These are phyloP conservation scores for Aureobasidium sp. DNA, from an alignment of 2,329 filamentous ascomycete genomes.

Conservation along the genomic window DNA sequence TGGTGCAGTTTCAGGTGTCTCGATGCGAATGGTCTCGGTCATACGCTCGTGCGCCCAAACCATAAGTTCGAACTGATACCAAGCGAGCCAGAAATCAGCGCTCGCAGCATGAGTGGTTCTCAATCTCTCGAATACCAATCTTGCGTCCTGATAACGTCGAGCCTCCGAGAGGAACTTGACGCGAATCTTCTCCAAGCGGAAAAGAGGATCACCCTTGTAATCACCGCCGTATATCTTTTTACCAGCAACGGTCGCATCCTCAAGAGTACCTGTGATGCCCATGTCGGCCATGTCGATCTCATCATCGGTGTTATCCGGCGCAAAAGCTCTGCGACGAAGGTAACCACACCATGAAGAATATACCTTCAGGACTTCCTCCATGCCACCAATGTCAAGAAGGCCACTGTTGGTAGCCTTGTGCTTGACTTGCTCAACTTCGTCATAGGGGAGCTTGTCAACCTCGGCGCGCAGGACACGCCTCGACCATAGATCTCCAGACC, in stretches of 20 bases:
- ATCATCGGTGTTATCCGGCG: conserved; percentile 77
- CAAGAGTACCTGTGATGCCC: conserved; percentile 85
- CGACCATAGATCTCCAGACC: conserved; percentile 93
- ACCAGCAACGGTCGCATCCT: conserved; percentile 83
- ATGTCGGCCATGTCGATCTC: conserved; percentile 90
- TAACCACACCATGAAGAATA: conserved; percentile 97
- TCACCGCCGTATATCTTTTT: conserved; percentile 79
- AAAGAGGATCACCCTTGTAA: conserved; percentile 89
- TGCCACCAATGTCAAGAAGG: conserved; percentile 84
- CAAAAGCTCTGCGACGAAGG: conserved; percentile 85
- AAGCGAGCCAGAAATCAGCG: conserved; percentile 94
- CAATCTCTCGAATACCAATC: conserved; percentile 58
- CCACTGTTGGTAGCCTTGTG: conserved; percentile 90
- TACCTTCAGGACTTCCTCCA: conserved; percentile 90
- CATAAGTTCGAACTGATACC: conserved; percentile 93
- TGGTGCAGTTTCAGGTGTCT: conserved; percentile 66
- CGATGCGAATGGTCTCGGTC: conserved; percentile 54
- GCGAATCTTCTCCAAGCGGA: conserved; percentile 89
- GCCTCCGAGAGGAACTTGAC: conserved; percentile 93
- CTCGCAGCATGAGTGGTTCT: conserved; percentile 75
- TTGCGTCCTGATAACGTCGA: conserved; percentile 78
- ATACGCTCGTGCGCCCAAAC: conserved; percentile 67
- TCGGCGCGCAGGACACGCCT: conserved; percentile 89
- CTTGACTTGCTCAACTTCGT: conserved; percentile 89
- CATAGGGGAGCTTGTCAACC: conserved; percentile 77